Evolutionary conservation across 306 rosid genomes (phyloP).

Genomic region (Betula pendula): DNA sequence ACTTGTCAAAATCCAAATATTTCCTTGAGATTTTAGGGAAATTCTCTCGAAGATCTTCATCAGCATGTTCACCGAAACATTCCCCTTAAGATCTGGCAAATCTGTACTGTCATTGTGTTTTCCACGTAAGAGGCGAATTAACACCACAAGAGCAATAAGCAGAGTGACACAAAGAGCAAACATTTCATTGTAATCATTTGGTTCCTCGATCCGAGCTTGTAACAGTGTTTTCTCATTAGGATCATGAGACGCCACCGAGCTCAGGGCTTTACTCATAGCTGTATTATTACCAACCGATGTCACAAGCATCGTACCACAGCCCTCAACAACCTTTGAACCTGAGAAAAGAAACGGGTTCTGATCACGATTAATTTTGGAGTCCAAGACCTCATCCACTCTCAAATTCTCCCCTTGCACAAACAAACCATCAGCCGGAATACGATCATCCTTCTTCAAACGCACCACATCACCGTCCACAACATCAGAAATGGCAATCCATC

Average conservation of each 20-base stretch:
- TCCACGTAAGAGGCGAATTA: slow-evolving; percentile 42
- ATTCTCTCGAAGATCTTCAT: slow-evolving; percentile 34
- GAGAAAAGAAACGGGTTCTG: slow-evolving; percentile 53
- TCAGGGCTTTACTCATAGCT: too few relatives aligned
- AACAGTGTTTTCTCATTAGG: slow-evolving; percentile 27
- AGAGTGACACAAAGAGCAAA: slow-evolving; percentile 33
- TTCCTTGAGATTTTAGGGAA: slow-evolving; percentile 41
- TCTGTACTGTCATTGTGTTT: slow-evolving; percentile 41
- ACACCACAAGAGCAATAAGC: slow-evolving; percentile 36
- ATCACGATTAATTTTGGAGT: slow-evolving; percentile 19
- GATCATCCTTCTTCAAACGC: slow-evolving; percentile 34
- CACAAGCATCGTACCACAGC: slow-evolving; percentile 55
- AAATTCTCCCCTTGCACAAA: slow-evolving; percentile 26
- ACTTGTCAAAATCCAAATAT: slow-evolving; percentile 41
- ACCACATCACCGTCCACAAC: slow-evolving; percentile 48
- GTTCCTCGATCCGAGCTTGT: slow-evolving; percentile 47
- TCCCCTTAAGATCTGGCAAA: slow-evolving; percentile 58
- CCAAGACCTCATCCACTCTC: slow-evolving; percentile 29
- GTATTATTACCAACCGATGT: slow-evolving; percentile 33
- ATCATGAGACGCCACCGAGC: background rate
- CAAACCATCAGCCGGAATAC: slow-evolving; percentile 66
- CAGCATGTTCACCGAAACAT: slow-evolving; percentile 36
- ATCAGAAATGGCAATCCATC: slow-evolving; percentile 5
- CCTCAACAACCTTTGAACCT: slow-evolving; percentile 53
- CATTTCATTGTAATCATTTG: slow-evolving; percentile 39